phyloP scores from a whole-genome alignment of 140 eudicot species.

The Bidens hawaiensis region DNA sequence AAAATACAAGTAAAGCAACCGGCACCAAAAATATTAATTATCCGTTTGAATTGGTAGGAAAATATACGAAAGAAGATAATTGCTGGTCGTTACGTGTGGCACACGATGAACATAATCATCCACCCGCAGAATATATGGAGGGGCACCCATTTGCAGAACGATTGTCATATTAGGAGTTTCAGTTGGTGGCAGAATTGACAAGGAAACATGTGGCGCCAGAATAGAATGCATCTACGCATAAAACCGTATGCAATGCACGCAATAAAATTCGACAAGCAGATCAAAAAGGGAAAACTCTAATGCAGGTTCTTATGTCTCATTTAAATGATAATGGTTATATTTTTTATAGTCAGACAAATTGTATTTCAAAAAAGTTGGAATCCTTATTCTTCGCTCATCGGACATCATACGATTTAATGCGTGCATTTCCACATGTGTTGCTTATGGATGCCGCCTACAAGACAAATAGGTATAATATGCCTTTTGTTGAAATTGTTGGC shows the following conservation, averaged over 20 bases:
- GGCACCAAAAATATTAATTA: too few species aligned
- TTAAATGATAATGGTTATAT: too few species aligned
- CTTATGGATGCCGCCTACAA: conserved; percentile 1
- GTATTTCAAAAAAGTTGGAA: background rate
- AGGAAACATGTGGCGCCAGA: conserved; percentile 7
- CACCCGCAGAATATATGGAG: background rate
- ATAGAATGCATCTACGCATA: conserved; percentile 1
- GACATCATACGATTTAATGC: background rate
- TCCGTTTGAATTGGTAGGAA: background rate
- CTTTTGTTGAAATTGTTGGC: conserved; percentile 1
- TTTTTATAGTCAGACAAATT: too few species aligned
- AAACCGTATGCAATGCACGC: too few species aligned
- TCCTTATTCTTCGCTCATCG: background rate
- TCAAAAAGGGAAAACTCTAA: background rate
- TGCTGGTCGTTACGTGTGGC: background rate
- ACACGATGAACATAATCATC: conserved; percentile 12
- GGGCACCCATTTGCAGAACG: conserved; percentile 14
- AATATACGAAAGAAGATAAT: background rate
- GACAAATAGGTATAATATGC: background rate
- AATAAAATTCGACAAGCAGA: background rate
- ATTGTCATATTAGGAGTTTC: conserved; percentile 12
- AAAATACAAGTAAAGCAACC: too few species aligned
- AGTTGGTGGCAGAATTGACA: too few species aligned
- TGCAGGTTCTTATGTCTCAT: too few species aligned
- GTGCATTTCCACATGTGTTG: conserved; percentile 2